Evolutionary conservation across 306 rosid genomes (phyloP), one percentile per base, ranked within the genome.

Genomic region (Casuarina equisetifolia): DNA sequence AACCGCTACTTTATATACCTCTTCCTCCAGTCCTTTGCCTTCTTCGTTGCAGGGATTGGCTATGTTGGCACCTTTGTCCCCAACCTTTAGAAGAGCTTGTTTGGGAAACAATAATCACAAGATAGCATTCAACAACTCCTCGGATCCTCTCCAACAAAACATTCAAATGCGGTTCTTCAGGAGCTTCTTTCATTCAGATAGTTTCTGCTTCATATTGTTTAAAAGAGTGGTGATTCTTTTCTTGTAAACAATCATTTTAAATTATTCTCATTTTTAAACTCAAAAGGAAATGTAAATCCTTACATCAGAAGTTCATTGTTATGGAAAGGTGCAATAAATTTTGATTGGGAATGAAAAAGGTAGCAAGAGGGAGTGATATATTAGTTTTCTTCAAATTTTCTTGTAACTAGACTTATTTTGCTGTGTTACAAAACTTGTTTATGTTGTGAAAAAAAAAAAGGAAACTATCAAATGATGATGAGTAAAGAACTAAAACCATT

Each of bases 21-120:
- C 53, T 92, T 94, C 85, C 80, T 86, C 78, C 98, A 94, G 73
- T 84, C 98, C 7, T 25, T 87, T 51, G 98, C 98, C 67, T 94
- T 94, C 95, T 92, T 94, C 86, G 55, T 94, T 9, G 93, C 82
- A 2, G 98, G 98, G 54, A 38, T 94, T 72, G 98, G 98, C 75
- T 90, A 91, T 73, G 85, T 95, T 6, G 98, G 98, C 49, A 86
- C 89, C 76, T 86, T 84, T 75, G 90, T 91, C 81, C 88, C 97
- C 13, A 90, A 59, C 69, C 83, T 89, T 62, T 89, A 87, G 78
- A 15, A 77, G 55, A 82, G 16, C n/a, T 78, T 15, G 45, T 7
- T 72, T 64, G 53, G 72, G 38, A 2, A 42, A 73, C 52, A 74
- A 64, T 49, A 9, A 58, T 54, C 58, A 32, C 61, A 64, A 70